Evolutionary conservation across 23 red algal species (phyloP).

Genomic region (Cyanidioschyzon merolae): DNA sequence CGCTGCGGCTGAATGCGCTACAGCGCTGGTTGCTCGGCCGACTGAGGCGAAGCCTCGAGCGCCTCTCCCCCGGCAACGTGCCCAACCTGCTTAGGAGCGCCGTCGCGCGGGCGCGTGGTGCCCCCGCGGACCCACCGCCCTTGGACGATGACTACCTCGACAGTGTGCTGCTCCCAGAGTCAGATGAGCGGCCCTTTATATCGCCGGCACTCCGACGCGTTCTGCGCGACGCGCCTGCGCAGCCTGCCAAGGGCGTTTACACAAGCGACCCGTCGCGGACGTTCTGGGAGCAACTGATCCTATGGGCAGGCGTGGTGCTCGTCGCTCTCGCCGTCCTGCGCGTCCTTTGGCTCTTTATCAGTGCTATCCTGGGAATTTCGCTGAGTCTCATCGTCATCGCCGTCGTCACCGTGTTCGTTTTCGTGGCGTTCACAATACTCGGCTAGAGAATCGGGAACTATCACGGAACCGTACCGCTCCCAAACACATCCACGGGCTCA

Average conservation of each 20-base stretch:
- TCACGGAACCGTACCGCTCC: background rate
- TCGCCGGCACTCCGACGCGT: background rate
- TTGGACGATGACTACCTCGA: background rate
- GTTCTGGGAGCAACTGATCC: background rate
- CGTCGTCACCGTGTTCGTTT: background rate
- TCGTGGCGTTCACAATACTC: background rate
- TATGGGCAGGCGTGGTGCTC: background rate
- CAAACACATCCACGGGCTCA: background rate
- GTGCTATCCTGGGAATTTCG: background rate
- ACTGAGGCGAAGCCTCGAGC: background rate
- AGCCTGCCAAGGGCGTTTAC: background rate
- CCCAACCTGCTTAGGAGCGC: background rate
- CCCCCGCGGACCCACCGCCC: background rate
- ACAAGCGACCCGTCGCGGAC: background rate
- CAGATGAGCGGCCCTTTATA: background rate
- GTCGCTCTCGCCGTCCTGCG: background rate
- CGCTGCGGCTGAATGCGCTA: background rate
- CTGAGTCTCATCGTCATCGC: background rate
- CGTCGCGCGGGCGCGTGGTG: background rate
- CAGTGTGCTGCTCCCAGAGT: background rate
- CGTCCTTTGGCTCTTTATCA: background rate
- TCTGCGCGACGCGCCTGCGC: background rate
- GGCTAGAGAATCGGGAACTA: background rate
- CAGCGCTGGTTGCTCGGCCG: background rate
- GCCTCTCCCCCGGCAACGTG: background rate